phyloP scores from a whole-genome alignment of 345 rosid genomes.

The Aegle marmelos region DNA sequence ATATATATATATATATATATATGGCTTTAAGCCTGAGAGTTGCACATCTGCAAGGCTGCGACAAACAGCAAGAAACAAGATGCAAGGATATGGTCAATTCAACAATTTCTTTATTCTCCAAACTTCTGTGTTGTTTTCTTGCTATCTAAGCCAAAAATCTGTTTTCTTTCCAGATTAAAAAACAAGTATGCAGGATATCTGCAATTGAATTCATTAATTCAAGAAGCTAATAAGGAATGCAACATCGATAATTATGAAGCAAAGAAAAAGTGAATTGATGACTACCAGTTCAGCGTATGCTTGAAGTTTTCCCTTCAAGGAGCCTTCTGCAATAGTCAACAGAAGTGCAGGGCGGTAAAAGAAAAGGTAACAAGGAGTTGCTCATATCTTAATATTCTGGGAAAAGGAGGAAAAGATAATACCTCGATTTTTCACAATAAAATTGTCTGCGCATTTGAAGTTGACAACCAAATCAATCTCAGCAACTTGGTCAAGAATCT shows the following conservation, averaged over 20 bases:
- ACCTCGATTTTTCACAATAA: slow-evolving; percentile 14
- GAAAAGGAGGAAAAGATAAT: neutral
- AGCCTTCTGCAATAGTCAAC: neutral
- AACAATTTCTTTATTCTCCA: neutral
- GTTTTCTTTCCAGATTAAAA: neutral
- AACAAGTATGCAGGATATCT: neutral
- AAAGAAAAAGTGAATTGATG: neutral
- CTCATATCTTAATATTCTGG: neutral
- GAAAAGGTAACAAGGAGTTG: neutral
- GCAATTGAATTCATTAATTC: neutral
- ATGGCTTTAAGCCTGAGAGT: neutral
- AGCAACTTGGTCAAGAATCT: slow-evolving; percentile 34
- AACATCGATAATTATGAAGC: neutral
- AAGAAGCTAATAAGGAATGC: neutral
- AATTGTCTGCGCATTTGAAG: slow-evolving; percentile 17
- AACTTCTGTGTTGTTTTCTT: neutral
- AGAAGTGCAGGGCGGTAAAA: neutral
- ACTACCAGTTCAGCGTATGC: slow-evolving; percentile 28
- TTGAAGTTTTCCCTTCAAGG: slow-evolving; percentile 22
- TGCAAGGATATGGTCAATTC: neutral
- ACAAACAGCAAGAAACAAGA: neutral
- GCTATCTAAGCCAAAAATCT: neutral
- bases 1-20: too few species aligned
- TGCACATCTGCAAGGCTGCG: neutral
- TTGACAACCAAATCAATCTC: slow-evolving; percentile 36